Percentiles rank a stretch among this genome's conserved stretches.
These are phyloP conservation scores for Mycena floridula DNA, from an alignment of 768 basidiomycete genomes.

Conservation along the genomic window DNA sequence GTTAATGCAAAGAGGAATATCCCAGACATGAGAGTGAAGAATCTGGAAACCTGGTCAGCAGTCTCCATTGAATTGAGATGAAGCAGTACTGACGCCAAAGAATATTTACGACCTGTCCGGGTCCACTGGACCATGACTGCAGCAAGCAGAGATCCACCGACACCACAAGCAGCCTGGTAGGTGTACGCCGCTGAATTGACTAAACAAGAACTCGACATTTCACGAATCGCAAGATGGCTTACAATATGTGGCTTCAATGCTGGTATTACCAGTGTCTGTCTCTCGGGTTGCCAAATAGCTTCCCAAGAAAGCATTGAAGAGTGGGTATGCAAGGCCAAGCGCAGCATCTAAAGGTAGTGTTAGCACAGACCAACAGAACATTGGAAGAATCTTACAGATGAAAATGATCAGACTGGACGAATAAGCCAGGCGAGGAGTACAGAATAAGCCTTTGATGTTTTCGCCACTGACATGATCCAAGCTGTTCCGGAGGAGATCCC, in stretches of 20 bases:
- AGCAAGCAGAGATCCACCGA: conserved; percentile 51
- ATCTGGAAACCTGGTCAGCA: conserved; percentile 40
- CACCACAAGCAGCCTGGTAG: conserved; percentile 46
- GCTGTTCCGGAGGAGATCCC: no score
- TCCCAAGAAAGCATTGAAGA: conserved; percentile 19
- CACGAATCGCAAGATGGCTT: conserved; percentile 33
- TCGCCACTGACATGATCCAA: conserved; percentile 23
- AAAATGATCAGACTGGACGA: conserved; percentile 45
- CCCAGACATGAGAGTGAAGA: conserved; percentile 48
- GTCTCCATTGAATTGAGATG: conserved; percentile 39
- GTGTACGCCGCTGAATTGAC: conserved; percentile 21
- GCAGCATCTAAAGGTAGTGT: conserved; percentile 28
- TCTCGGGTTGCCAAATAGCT: conserved; percentile 6
- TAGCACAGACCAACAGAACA: background rate
- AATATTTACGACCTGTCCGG: no score
- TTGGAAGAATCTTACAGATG: conserved; percentile 38
- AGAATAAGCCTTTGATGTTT: conserved; percentile 45
- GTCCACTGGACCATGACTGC: no score
- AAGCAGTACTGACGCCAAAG: no score
- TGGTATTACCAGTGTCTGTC: background rate
- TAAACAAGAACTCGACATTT: background rate
- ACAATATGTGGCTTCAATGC: conserved; percentile 25
- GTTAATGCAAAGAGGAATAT: conserved; percentile 53
- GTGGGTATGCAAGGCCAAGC: conserved; percentile 56
- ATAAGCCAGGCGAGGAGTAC: conserved; percentile 41